A percentile compares a stretch with the other conserved stretches of the same genome.
Evolutionary conservation across 768 basidiomycete species (phyloP).

Genomic region (Naganishia vishniacii): DNA sequence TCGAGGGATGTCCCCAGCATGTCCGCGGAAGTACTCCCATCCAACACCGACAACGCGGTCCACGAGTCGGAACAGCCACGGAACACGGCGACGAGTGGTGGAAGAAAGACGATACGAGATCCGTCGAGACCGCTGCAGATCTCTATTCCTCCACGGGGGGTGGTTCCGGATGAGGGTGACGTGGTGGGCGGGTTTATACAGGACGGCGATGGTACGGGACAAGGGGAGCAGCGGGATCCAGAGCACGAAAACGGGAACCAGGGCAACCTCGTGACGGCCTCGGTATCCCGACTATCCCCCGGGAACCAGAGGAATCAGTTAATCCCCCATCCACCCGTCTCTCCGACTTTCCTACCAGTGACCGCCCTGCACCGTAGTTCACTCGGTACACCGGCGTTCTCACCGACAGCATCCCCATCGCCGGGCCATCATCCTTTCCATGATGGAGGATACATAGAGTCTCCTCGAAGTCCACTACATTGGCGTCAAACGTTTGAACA

Average conservation of each 20-base stretch:
- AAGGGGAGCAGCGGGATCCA: background rate
- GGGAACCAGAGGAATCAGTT: background rate
- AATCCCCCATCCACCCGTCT: slow-evolving; percentile 3
- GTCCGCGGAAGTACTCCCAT: no score
- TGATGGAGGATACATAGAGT: slow-evolving; percentile 4
- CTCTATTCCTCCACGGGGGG: background rate
- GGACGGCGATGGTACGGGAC: no score
- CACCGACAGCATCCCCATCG: background rate
- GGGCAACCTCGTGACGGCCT: background rate
- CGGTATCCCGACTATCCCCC: background rate
- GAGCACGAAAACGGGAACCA: background rate
- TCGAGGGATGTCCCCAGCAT: no score
- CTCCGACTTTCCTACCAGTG: slow-evolving; percentile 2
- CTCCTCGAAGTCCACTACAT: background rate
- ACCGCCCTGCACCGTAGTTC: no score
- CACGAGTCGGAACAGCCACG: background rate
- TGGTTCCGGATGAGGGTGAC: background rate
- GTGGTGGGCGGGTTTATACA: background rate
- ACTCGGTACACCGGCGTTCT: no score
- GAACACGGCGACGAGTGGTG: no score
- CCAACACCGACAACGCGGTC: background rate
- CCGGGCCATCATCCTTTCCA: background rate
- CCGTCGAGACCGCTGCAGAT: no score
- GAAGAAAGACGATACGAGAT: no score
- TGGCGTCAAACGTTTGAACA: slow-evolving; percentile 14